Evolutionary conservation across 2,329 filamentous ascomycete genomes (phyloP), one percentile per base, ranked within the genome.

Genomic region (Penicillium sp.): DNA sequence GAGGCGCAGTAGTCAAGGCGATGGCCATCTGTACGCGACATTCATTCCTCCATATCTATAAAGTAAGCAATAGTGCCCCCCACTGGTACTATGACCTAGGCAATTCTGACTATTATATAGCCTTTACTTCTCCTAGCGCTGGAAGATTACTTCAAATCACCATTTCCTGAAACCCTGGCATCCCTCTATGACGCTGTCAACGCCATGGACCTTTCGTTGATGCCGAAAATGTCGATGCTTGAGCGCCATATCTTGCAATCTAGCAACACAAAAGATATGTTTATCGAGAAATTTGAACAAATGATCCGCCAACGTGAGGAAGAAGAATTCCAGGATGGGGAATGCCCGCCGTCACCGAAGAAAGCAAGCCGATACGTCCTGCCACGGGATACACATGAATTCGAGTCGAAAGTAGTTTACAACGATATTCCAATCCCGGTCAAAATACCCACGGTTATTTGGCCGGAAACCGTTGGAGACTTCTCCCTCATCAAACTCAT

Each of bases 1-100:
- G 94, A 81, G 94, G 94, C 55, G 94, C 94, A 18, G 83, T 97
- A 46, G 93, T 97, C 55, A 97, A 97, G 72, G 91, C 94, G 39
- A 99, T 99, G 94, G 94, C 94, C 29, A 97, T 99, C 63, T 99
- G 94, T 78, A 99, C 94, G 7, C 82, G 94, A 40, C 94, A 99
- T 78, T 92, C 94, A 3, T 99, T 99, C 74, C 78, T 99, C 62
- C 94, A 99, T 75, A 99, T 99, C 60, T 99, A 99, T 79, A 99
- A 99, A 83, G 89, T 88, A 71, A 62, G 79, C 19, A 18, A 32
- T 3, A 88, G 71, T 61, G 79, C 16, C n/a, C 23, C 13, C 16
- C n/a, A n/a, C 4, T 14, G 7, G 18, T 18, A 9, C 55, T 26
- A 6, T 48, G 29, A 16, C 40, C 27, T 8, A 23, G 3, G 11